Evolutionary conservation across 2,329 filamentous ascomycete species (phyloP).

Genomic region (Fusarium coicis): DNA sequence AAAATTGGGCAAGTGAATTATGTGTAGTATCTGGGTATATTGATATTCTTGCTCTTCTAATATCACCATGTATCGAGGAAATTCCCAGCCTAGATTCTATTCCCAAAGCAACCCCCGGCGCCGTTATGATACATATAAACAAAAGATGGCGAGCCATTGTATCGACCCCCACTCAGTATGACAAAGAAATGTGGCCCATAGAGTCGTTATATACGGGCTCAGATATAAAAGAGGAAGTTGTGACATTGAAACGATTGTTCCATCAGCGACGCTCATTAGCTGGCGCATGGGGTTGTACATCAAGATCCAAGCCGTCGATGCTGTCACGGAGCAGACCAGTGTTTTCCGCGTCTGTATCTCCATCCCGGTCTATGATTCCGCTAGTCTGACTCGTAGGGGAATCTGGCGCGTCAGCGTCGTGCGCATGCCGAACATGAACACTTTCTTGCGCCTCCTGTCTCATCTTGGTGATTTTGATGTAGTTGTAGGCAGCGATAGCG

Average conservation of each 20-base stretch:
- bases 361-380: constrained; percentile 56
- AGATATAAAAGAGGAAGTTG: constrained; percentile 21
- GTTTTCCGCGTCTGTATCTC: constrained; percentile 57
- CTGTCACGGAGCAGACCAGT: constrained; percentile 58
- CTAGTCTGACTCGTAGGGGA: constrained; percentile 52
- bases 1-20: background rate
- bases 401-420: constrained; percentile 41
- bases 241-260: constrained; percentile 24
- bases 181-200: constrained; percentile 22
- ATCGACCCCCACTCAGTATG: constrained; percentile 14
- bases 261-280: constrained; percentile 29
- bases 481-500: constrained; percentile 92
- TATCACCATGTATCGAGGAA: constrained; percentile 1
- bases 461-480: constrained; percentile 93
- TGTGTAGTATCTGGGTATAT: constrained; percentile 40
- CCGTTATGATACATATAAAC: constrained; percentile 34
- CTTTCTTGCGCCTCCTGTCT: constrained; percentile 73
- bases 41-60: constrained; percentile 11
- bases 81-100: constrained; percentile 10
- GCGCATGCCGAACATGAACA: constrained; percentile 57
- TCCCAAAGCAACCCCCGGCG: constrained; percentile 9
- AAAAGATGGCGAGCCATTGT: constrained; percentile 21
- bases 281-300: constrained; percentile 42
- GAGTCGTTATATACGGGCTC: constrained; percentile 27
- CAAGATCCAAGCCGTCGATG: constrained; percentile 51